Base-by-base conservation (phyloP, 371 early-diverging fungal species). In the Choanephora cucurbitarum region DNA sequence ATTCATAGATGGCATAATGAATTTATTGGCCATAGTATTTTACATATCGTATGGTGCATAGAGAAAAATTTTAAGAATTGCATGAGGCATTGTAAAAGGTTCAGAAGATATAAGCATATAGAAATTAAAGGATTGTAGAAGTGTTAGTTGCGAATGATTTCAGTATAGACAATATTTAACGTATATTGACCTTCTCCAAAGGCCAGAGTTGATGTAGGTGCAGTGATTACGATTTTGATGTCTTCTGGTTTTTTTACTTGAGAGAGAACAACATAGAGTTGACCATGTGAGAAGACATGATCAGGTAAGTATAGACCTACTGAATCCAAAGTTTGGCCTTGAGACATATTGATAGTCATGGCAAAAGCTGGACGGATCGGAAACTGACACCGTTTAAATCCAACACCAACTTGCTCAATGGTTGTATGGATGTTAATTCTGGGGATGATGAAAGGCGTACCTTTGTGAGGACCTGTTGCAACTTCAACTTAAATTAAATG, bases 261-360 rank as follows among this genome's bases (percentile, higher is more conserved):
- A 4, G 57, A 57, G 3, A 57, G 28, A 44, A 50, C 49, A 15
- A 50, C 57, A 33, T 57, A 44, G 14, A 57, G 21, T 23, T 49
- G 57, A 1, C 50, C 44, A 44, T 50, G 57, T 5, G 44, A 31
- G 37, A 49, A 57, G 4, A 60, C 60, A 37, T 48, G 33, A 1
- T 10, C 23, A 5, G 63, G 57, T 10, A 70, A 44, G 51, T 64
- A 68, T 4, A 73, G 14, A 11, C 64, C 69, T 11, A 64, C 58
- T 0, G 11, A 24, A 13, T 52, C 42, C 15, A 69, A 44, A 8
- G 62, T 64, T 42, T 72, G 64, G 5, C 65, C 69, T 58, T 68
- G 73, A 1, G 69, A 15, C 43, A 64, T 72, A 39, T 72, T 66
- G 15, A 72, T 64, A 9, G 58, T 66, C 60, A 72, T 61, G 0